Percentiles rank a stretch among this genome's conserved stretches.
phyloP scores from a whole-genome alignment of 768 basidiomycete genomes.

The Cyclocybe cylindracea region DNA sequence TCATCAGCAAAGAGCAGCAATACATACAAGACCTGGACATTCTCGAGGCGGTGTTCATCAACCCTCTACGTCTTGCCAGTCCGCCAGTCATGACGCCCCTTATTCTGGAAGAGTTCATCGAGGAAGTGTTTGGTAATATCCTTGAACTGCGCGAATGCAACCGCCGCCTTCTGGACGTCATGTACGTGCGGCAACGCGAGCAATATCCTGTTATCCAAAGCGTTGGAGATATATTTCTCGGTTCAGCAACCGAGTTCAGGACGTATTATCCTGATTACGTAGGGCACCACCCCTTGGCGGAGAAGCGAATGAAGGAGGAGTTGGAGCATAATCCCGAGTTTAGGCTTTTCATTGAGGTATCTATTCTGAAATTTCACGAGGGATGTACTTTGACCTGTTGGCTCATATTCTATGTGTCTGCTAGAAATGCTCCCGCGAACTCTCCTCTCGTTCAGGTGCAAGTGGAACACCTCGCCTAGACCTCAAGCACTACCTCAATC shows the following conservation, averaged over 20 bases:
- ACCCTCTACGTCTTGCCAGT: constrained; percentile 45
- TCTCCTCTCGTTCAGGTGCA: constrained; percentile 38
- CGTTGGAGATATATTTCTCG: constrained; percentile 88
- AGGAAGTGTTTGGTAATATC: constrained; percentile 87
- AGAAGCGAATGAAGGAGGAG: constrained; percentile 86
- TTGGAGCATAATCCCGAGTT: constrained; percentile 81
- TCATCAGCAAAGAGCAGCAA: constrained; percentile 88
- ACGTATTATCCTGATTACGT: constrained; percentile 83
- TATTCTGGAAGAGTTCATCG: constrained; percentile 80
- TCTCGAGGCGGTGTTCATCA: constrained; percentile 68
- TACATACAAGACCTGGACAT: constrained; percentile 87
- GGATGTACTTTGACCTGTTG: not conserved
- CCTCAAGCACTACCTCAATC: constrained; percentile 75
- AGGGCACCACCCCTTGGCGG: constrained; percentile 84
- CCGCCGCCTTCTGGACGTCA: constrained; percentile 74
- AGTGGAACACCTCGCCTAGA: constrained; percentile 45
- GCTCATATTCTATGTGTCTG: not conserved
- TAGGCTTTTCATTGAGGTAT: constrained; percentile 82
- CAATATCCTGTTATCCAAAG: constrained; percentile 79
- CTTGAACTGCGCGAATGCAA: constrained; percentile 82
- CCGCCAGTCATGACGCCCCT: constrained; percentile 49
- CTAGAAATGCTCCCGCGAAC: constrained; percentile 47
- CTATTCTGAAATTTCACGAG: constrained; percentile 11
- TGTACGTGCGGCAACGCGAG: constrained; percentile 86
- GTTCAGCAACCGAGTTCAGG: constrained; percentile 85